Base-by-base conservation (phyloP, 805 yeast species). In the Sungouiella thailandica region DNA sequence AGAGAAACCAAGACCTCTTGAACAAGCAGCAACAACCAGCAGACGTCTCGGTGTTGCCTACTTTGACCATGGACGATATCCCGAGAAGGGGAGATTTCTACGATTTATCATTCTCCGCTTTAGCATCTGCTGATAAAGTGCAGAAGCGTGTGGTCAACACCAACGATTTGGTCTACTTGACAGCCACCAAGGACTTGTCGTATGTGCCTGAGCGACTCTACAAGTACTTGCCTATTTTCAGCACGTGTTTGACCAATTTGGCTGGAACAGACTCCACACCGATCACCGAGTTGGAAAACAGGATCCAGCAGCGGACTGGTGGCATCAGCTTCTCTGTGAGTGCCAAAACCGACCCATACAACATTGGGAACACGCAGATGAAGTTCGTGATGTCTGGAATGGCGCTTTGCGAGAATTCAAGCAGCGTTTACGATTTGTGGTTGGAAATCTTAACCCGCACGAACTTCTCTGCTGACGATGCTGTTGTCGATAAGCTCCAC, bases 241-340 rank as follows among this genome's bases (percentile, higher is more conserved):
- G 82, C 7, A 83, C 80, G 18, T 82, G 95, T 29, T 63, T 93
- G 40, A 83, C 95, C 3, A 86, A 80, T 52, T 67, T 93, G 42
- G 70, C 71, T 0, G 98, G 98, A n/a, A 90, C 98, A 1, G 54
- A 64, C 6, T 50, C 58, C 7, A 78, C 81, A 38, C 54, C 81
- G 1, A 85, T 85, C 74, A 83, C 86, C 15, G 82, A 80, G 23
- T 71, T 93, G 37, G 97, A 90, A 52, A 88, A 89, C 45, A 78
- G 80, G 28, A 88, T 93, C 46, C 85, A 82, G 51, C 65, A 80
- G 31, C 69, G 72, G 36, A 88, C 97, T 0, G 97, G 97, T 17
- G 96, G 97, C 0, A 57, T 93, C 13, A 65, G 78, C 4, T 73
- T 88, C n/a, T 67, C 74, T 14, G 65, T 77, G 6, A 66, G 74